Conservation (phyloP, 441 rosid species). For the Adansonia gregorii region DNA sequence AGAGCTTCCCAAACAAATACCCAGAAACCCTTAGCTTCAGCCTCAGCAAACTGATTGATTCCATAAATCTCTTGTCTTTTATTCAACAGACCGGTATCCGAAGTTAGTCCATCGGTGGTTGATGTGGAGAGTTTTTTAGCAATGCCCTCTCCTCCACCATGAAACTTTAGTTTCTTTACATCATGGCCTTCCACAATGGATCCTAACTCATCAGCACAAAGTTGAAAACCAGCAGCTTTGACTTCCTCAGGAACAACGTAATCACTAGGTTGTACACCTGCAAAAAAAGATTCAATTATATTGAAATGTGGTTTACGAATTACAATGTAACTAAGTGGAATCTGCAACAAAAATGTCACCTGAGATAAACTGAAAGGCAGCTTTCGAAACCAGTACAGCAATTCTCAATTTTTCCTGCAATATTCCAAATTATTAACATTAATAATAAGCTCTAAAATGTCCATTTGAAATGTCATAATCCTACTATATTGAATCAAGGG, state of each 20-base stretch:
- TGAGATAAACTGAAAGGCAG: slow-evolving; percentile 76
- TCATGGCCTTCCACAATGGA: slow-evolving; percentile 81
- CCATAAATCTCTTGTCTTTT: slow-evolving; percentile 68
- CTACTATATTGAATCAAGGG: neutral
- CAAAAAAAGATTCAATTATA: neutral
- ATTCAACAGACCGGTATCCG: slow-evolving; percentile 38
- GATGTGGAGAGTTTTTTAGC: slow-evolving; percentile 68
- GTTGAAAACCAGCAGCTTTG: slow-evolving; percentile 73
- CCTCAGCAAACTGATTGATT: slow-evolving; percentile 76
- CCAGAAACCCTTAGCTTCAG: slow-evolving; percentile 61
- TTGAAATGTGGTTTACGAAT: neutral
- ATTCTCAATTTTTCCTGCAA: slow-evolving; percentile 76
- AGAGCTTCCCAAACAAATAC: slow-evolving; percentile 72
- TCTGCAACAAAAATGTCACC: slow-evolving; percentile 43
- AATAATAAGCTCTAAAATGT: neutral
- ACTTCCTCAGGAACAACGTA: slow-evolving; percentile 70
- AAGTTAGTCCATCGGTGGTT: slow-evolving; percentile 52
- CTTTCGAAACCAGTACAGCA: slow-evolving; percentile 88
- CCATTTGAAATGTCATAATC: slow-evolving; percentile 3
- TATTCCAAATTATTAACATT: neutral
- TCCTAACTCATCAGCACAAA: slow-evolving; percentile 83
- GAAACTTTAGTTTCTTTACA: slow-evolving; percentile 67
- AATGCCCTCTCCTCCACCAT: slow-evolving; percentile 77
- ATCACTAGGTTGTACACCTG: slow-evolving; percentile 72
- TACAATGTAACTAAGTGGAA: neutral